These are phyloP conservation scores for Poa annua DNA, from an alignment of 176 grass and related monocot genomes.

Conservation along the genomic window DNA sequence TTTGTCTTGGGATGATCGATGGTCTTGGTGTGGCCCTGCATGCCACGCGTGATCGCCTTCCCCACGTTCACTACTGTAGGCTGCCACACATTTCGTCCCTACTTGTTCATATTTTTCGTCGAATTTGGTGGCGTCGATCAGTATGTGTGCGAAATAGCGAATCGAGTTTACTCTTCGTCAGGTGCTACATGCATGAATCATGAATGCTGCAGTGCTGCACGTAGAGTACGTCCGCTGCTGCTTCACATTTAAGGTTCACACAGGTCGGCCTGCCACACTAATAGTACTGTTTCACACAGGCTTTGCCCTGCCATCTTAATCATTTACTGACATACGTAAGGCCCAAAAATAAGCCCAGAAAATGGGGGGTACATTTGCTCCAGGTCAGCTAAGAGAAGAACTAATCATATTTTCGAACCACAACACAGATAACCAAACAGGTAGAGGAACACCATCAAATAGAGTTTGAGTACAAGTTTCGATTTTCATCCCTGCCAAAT, in stretches of 20 bases:
- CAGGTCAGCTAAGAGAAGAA: background rate
- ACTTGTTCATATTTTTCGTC: too few relatives aligned
- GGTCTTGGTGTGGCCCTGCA: background rate
- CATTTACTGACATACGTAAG: conserved; percentile 29
- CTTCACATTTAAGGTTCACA: conserved; percentile 41
- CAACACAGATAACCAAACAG: background rate
- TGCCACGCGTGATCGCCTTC: conserved; percentile 27
- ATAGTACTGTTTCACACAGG: background rate
- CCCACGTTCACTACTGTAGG: too few relatives aligned
- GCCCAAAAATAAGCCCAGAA: background rate
- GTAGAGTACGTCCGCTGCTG: too few relatives aligned
- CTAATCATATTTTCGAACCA: background rate
- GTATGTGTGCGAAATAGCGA: too few relatives aligned
- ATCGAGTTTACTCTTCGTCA: too few relatives aligned
- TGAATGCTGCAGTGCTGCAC: too few relatives aligned
- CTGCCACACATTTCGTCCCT: too few relatives aligned
- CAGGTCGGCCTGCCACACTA: background rate
- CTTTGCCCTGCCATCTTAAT: conserved; percentile 1
- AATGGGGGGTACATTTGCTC: background rate
- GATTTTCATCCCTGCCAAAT: conserved; percentile 16
- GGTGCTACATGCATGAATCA: too few relatives aligned
- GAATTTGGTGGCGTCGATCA: too few relatives aligned
- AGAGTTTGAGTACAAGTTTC: too few relatives aligned
- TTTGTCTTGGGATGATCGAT: conserved; percentile 27
- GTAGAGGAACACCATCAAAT: background rate